Base-by-base conservation (phyloP, 2,329 filamentous ascomycete species). In the Fusarium illudens region DNA sequence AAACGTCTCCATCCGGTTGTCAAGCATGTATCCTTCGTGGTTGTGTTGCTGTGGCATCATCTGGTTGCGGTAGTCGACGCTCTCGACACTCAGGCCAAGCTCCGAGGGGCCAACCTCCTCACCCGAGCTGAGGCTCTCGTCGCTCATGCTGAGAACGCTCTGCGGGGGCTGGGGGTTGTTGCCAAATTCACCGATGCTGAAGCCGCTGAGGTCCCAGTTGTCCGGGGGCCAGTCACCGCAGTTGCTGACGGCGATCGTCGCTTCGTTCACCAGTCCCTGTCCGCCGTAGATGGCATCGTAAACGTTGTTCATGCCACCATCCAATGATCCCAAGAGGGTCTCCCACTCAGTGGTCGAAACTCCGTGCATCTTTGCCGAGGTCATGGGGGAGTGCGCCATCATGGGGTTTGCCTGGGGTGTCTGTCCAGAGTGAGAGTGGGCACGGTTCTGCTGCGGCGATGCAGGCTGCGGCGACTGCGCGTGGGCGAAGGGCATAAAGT, bases 261-360 rank as follows among this genome's bases (percentile, higher is more conserved):
- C 81, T 32, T 83, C 80, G 30, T 84, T 76, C 4, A 79, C 80
- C 64, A 82, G 78, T 46, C 83, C 83, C 10, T 86, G 84, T 0
- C 91, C 91, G 34, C 91, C 92, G 70, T 94, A 94, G 58, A 93
- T 93, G 37, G 90, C 90, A 74, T 93, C 90, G 77, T 93, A 96
- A n/a, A 96, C 90, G 74, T 95, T 96, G 56, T 90, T 88, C 68
- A 90, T 86, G 1, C 92, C 92, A 33, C 89, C 89, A 71, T 97
- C 93, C 76, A 97, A 89, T 20, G 90, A 90, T 4, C 91, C 90
- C 2, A 97, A 84, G 0, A 97, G 84, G 2, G 90, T 88, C 77
- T 97, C 93, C 94, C 93, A 97, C 71, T 96, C 92, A 0, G 88
- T 84, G 9, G 89, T 81, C 1, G 89, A 89, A 12, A 90, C 84